A percentile compares a stretch with the other conserved stretches of the same genome.
Evolutionary conservation across 495 filamentous ascomycete species (phyloP).

Genomic region (Trichoderma asperelloides): DNA sequence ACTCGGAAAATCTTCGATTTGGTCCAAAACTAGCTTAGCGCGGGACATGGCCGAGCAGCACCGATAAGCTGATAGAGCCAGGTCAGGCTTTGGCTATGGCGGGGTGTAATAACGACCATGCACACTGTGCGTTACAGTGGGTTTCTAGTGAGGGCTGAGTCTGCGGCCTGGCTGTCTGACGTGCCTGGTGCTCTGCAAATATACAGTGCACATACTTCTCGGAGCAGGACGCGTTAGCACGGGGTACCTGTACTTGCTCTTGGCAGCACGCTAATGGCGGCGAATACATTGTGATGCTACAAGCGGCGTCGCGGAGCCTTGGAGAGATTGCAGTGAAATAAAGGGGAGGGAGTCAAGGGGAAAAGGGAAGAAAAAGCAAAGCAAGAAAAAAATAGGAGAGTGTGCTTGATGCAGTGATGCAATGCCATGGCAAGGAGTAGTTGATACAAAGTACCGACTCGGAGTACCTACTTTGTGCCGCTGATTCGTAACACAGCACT

Average conservation of each 20-base stretch:
- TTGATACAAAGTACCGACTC: not conserved
- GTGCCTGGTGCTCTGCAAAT: too few species aligned
- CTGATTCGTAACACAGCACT: not conserved
- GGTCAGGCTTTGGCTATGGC: not conserved
- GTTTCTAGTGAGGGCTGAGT: not conserved
- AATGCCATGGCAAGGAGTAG: not conserved
- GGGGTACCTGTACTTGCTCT: not conserved
- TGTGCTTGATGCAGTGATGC: not conserved
- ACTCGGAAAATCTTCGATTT: slow-evolving; percentile 4
- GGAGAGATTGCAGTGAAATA: not conserved
- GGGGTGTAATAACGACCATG: not conserved
- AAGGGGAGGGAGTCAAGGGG: not conserved
- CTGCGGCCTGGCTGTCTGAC: not conserved
- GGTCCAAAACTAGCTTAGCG: not conserved
- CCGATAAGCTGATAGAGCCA: slow-evolving; percentile 5
- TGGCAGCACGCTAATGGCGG: not conserved
- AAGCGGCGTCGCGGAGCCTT: not conserved
- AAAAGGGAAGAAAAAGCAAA: not conserved
- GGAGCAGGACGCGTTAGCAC: not conserved
- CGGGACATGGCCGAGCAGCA: not conserved
- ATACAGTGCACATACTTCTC: too few species aligned
- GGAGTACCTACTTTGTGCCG: not conserved
- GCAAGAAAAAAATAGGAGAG: not conserved
- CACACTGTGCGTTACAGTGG: not conserved
- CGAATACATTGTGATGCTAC: not conserved